phyloP scores from a whole-genome alignment of 306 rosid species.

The Trichosanthes truncata region DNA sequence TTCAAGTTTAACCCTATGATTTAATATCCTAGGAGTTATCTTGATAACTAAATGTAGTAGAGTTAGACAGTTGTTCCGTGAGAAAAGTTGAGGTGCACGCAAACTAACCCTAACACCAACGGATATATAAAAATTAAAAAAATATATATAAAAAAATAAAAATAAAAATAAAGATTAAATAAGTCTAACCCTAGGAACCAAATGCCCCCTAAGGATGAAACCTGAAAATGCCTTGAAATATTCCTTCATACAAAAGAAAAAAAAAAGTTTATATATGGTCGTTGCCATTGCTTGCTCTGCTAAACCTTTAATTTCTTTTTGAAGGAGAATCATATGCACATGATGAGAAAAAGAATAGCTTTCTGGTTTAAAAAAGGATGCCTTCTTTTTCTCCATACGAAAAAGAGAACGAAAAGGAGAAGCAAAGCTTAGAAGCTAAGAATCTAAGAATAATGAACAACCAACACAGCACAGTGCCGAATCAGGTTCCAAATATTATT shows the following conservation, averaged over 20 bases:
- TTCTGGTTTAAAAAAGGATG: not conserved
- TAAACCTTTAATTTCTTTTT: not conserved
- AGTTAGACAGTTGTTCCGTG: too few relatives aligned
- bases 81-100: too few relatives aligned
- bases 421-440: not conserved
- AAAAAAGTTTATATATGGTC: not conserved
- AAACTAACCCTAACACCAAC: too few relatives aligned
- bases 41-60: too few relatives aligned
- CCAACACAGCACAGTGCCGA: not conserved
- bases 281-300: not conserved
- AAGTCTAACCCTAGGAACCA: not conserved
- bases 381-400: constrained; percentile 2
- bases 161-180: not conserved
- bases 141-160: too few relatives aligned
- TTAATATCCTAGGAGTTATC: too few relatives aligned
- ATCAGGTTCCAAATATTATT: constrained; percentile 5
- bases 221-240: not conserved
- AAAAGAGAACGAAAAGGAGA: not conserved
- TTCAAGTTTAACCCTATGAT: not conserved
- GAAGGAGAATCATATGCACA: not conserved
- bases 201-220: not conserved
- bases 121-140: too few relatives aligned
- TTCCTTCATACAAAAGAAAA: not conserved
- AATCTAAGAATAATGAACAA: constrained; percentile 4
- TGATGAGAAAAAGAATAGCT: constrained; percentile 1